Evolutionary conservation across 148 eudicot genomes (phyloP).

Genomic region (Mesembryanthemum crystallinum): DNA sequence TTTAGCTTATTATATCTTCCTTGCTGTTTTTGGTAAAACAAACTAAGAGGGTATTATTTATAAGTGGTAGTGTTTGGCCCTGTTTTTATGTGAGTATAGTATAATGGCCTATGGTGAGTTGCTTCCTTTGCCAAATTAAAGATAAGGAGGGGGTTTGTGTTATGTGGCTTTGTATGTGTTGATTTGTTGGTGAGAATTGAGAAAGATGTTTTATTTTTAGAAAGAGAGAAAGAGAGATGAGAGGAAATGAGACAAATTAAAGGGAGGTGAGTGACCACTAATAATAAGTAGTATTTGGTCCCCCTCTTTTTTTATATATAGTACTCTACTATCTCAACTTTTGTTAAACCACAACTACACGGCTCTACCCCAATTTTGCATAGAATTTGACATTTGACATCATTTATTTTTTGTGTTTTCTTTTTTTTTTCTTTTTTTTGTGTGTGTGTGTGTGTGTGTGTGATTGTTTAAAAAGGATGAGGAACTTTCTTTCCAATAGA

Average conservation of each 20-base stretch:
- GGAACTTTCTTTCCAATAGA: constrained; percentile 18
- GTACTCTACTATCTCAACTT: background rate
- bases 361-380: constrained; percentile 14
- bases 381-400: too few species aligned
- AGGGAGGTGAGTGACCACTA: constrained; percentile 7
- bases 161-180: constrained; percentile 14
- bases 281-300: constrained; percentile 1
- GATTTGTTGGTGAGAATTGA: constrained; percentile 17
- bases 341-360: constrained; percentile 18
- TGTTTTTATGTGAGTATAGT: too few species aligned
- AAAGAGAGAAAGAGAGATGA: background rate
- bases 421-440: background rate
- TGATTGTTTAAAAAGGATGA: background rate
- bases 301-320: constrained; percentile 23
- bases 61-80: too few species aligned
- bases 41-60: too few species aligned
- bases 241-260: background rate
- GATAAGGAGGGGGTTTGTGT: background rate
- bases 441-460: background rate
- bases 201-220: too few species aligned
- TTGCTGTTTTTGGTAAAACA: too few species aligned
- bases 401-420: too few species aligned
- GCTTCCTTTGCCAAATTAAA: background rate
- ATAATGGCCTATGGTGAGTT: background rate
- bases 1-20: too few species aligned